Evolutionary conservation across 441 rosid species (phyloP).

Genomic region (Syzygium malaccense): DNA sequence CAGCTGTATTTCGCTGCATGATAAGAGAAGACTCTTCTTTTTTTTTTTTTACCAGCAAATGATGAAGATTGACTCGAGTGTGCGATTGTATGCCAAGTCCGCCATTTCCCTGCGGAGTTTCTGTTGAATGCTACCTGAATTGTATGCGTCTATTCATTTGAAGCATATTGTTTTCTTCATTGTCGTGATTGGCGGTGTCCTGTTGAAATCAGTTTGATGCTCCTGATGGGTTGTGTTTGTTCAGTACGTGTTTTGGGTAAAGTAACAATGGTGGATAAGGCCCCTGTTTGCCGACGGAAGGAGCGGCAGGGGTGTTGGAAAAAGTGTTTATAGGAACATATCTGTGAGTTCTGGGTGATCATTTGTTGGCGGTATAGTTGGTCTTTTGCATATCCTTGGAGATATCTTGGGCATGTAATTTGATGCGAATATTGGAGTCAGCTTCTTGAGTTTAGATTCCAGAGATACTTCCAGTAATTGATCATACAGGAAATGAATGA

Average conservation of each 20-base stretch:
- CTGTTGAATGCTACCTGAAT: background rate
- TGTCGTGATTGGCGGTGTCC: background rate
- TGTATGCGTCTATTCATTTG: background rate
- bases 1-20: background rate
- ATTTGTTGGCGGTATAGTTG: background rate
- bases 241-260: background rate
- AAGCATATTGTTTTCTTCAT: background rate
- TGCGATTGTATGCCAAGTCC: background rate
- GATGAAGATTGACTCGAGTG: background rate
- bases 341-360: background rate
- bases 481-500: background rate
- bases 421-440: background rate
- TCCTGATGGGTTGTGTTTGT: background rate
- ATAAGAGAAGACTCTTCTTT: background rate
- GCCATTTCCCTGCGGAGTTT: background rate
- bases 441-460: background rate
- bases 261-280: background rate
- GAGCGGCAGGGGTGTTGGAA: background rate
- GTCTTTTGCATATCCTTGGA: background rate
- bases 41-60: background rate
- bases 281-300: background rate
- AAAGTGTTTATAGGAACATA: background rate
- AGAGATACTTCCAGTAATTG: background rate
- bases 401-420: background rate
- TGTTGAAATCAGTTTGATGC: background rate